These are phyloP conservation scores for Lactarius indigo DNA, from an alignment of 768 basidiomycete genomes.

Conservation along the genomic window DNA sequence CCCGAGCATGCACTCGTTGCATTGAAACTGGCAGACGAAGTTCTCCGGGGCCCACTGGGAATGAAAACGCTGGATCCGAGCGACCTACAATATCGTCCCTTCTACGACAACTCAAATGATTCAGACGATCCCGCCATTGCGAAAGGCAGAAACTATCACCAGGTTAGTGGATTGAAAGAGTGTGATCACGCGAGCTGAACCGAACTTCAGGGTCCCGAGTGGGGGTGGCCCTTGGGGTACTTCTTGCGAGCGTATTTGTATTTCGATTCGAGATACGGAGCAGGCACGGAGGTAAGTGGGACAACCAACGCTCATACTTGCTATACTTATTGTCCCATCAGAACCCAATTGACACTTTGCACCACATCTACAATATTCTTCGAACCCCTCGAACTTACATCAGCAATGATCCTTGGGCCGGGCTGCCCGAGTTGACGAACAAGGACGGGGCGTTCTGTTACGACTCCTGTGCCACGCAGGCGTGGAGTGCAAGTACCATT, in stretches of 20 bases:
- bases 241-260: constrained; percentile 90
- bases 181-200: constrained; percentile 23
- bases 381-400: constrained; percentile 72
- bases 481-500: constrained; percentile 93
- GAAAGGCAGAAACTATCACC: constrained; percentile 94
- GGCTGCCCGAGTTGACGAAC: constrained; percentile 91
- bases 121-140: constrained; percentile 77
- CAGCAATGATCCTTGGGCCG: constrained; percentile 82
- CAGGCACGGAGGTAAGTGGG: constrained; percentile 54
- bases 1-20: constrained; percentile 74
- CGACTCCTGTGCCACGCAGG: constrained; percentile 92
- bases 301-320: background rate
- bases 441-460: constrained; percentile 74
- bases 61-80: constrained; percentile 93
- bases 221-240: constrained; percentile 95
- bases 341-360: constrained; percentile 69
- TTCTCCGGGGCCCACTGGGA: constrained; percentile 84
- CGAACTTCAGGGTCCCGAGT: constrained; percentile 72
- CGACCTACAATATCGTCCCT: constrained; percentile 86
- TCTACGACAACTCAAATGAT: constrained; percentile 94
- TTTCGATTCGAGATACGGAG: constrained; percentile 72
- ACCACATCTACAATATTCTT: constrained; percentile 74
- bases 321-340: constrained; percentile 30
- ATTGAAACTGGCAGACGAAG: constrained; percentile 72
- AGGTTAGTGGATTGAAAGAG: constrained; percentile 44